Evolutionary conservation across 768 basidiomycete species (phyloP), one percentile per base, ranked within the genome.

Genomic region (Podaxis sp.): DNA sequence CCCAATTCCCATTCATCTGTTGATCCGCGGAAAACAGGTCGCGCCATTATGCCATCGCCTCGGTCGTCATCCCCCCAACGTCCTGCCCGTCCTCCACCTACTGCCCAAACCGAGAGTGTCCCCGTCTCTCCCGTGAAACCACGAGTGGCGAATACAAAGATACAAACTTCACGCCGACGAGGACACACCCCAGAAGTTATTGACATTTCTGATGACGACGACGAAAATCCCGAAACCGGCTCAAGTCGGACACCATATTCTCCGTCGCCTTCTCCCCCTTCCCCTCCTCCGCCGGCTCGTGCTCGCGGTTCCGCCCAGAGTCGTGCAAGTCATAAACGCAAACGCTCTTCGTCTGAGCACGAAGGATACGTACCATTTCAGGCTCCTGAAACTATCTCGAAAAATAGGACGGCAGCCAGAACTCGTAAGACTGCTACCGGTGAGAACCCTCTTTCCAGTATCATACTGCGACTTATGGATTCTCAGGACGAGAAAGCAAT

Each of bases 1-100:
- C 80, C 81, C 9, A 71, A 68, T 51, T 81, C 80, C 13, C 38
- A 59, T 13, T 63, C 65, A 2, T 56, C 57, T 30, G 8, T 49
- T 1, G 52, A 60, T 49, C 48, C 24, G 11, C 44, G 36, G n/a
- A 40, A 24, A 26, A 12, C 48, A n/a, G 40, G 33, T 22, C 39
- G 15, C 38, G 15, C 40, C 39, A 17, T 13, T 7, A 54, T 54
- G 11, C 48, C 56, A 15, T 49, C 48, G 1, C 61, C 55, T 51
- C 56, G 6, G 8, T 17, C 17, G 30, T 24, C 63, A 38, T 48
- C 64, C 28, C 44, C 56, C 38, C 5, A 7, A 17, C 40, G 24
- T 11, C 19, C 39, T 17, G n/a, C 17, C 24, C 33, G 38, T 9
- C 17, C 36, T 56, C 15, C 38, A 17, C 33, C 39, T 19, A 3